Conservation (phyloP, 148 eudicot genomes). For the Silene uniflora region DNA sequence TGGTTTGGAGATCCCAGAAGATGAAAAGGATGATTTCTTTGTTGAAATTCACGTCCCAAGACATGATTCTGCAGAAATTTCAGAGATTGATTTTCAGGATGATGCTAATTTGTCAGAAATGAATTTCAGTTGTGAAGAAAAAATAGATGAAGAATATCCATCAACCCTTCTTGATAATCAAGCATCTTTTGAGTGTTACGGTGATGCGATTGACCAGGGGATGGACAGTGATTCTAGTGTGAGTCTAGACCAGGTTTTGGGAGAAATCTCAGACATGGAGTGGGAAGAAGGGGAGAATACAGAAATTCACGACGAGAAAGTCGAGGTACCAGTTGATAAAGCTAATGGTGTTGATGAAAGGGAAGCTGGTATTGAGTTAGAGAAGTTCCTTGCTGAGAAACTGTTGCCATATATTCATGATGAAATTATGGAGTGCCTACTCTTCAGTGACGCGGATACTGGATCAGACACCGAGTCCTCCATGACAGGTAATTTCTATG, state of each 20-base stretch:
- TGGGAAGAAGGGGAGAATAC: constrained; percentile 52
- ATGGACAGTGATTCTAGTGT: constrained; percentile 11
- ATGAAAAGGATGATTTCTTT: constrained; percentile 36
- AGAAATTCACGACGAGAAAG: constrained; percentile 18
- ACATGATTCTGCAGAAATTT: constrained; percentile 13
- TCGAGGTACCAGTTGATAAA: constrained; percentile 5
- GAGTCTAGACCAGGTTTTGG: constrained; percentile 25
- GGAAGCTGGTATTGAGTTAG: constrained; percentile 30
- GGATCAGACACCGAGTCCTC: constrained; percentile 28
- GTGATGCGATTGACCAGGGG: constrained; percentile 21
- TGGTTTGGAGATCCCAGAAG: not conserved
- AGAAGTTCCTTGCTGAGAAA: constrained; percentile 10
- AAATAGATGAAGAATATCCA: constrained; percentile 10
- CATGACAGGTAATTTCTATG: constrained; percentile 22
- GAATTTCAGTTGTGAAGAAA: constrained; percentile 15
- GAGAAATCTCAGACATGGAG: constrained; percentile 49
- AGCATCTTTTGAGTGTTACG: constrained; percentile 19
- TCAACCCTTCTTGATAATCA: constrained; percentile 21
- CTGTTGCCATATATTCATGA: constrained; percentile 35
- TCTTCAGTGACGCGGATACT: constrained; percentile 32
- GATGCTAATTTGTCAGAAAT: constrained; percentile 18
- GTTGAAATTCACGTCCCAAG: constrained; percentile 42
- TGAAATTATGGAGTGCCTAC: constrained; percentile 36
- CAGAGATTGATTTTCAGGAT: constrained; percentile 25
- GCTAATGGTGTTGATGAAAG: constrained; percentile 22